A percentile compares a stretch with the other conserved stretches of the same genome.
Conservation (phyloP, 1,139 yeast genomes). For the Diutina neorugosa region DNA sequence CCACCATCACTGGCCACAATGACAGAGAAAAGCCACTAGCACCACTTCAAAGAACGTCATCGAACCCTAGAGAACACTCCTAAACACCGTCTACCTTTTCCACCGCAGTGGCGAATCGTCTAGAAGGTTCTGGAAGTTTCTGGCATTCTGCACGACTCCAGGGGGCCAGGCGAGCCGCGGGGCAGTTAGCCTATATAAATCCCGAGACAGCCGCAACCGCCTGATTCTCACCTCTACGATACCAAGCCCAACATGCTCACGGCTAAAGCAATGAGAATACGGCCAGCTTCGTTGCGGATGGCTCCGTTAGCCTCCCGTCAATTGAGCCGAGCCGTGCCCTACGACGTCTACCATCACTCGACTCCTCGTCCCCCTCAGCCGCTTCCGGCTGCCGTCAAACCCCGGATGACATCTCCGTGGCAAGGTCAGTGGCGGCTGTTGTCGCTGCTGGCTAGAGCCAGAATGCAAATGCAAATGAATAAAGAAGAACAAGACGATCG, state of each 20-base stretch:
- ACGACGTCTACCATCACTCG: background rate
- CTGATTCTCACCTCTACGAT: background rate
- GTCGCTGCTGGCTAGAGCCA: background rate
- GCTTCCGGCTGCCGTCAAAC: background rate
- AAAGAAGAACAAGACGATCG: conserved; percentile 40
- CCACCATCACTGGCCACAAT: too few species aligned
- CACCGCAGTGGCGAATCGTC: background rate
- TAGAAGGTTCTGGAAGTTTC: conserved; percentile 7
- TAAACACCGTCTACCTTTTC: too few species aligned
- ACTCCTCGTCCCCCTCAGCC: background rate
- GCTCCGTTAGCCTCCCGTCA: background rate
- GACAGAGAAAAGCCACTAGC: too few species aligned
- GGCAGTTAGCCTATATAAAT: background rate
- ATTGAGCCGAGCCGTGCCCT: background rate
- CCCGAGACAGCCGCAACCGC: background rate
- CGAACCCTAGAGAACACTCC: background rate
- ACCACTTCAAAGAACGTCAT: background rate
- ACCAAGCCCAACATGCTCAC: background rate
- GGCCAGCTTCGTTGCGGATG: background rate
- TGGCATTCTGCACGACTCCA: conserved; percentile 7
- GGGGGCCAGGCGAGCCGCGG: conserved; percentile 3
- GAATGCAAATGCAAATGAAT: conserved; percentile 29
- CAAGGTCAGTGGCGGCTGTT: background rate
- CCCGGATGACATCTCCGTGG: background rate
- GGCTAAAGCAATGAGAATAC: background rate